Base-by-base conservation (phyloP, 2,329 filamentous ascomycete genomes). In the Aspergillus hiratsukae region DNA sequence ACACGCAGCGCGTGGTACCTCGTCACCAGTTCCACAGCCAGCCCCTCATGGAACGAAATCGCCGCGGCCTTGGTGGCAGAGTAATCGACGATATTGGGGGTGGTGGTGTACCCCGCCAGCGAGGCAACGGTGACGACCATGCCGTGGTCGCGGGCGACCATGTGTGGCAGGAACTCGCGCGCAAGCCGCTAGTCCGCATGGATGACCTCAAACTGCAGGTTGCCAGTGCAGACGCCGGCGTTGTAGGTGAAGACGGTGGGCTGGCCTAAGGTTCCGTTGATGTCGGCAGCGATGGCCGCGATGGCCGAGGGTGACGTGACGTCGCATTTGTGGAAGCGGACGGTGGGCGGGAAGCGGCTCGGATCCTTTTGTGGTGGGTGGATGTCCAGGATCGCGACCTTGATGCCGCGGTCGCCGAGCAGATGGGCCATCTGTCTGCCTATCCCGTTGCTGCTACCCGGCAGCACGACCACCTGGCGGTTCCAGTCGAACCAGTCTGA, bases 361-460 rank as follows among this genome's bases (percentile, higher is more conserved):
- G 37, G 43, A 14, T 35, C 82, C 35, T 66, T 64, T 27, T 52
- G 68, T 54, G 54, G 69, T 0, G 69, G 48, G 17, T 65, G 54
- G 52, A 73, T 66, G 73, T 93, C 89, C 37, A 92, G 70, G 2
- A 91, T 85, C 0, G 86, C 86, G 35, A 91, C 86, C 61, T 83
- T 88, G 62, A 89, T 78, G 1, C 82, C 83, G 58, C 75, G 77
- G 68, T 86, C 82, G 0, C 84, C 85, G n/a, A 94, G 77, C 53
- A 87, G 70, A 60, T 80, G 78, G 14, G 88, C 87, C 2, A 90
- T 80, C 40, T 81, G 75, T 21, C 81, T 83, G 14, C 89, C 89
- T 65, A 93, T 91, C 0, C 89, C 89, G 55, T 84, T 83, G 45
- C 86, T 85, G 7, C 89, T 89, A 8, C 90, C 89, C 0, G 89